Evolutionary conservation across 441 rosid genomes (phyloP).

Genomic region (Erodium chrysanthum): DNA sequence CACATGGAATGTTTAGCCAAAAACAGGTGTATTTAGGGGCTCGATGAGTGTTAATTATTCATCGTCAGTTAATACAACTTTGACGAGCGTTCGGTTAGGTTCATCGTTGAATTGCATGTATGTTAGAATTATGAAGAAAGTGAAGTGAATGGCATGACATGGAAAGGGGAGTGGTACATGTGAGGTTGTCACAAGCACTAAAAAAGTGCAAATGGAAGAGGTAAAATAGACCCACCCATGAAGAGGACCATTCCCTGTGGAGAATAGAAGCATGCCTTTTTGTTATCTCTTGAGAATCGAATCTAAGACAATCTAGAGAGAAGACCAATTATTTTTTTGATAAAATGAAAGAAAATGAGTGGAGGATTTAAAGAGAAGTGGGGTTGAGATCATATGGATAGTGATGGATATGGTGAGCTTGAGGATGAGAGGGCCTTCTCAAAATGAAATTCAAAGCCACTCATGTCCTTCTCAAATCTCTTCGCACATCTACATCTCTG

Average conservation of each 20-base stretch:
- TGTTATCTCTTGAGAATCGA: neutral
- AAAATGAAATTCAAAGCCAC: neutral
- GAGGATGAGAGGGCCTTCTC: neutral
- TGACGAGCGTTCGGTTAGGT: too few relatives aligned
- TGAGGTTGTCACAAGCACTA: constrained; percentile 2
- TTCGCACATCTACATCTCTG: neutral
- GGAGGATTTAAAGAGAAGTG: neutral
- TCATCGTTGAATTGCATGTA: too few relatives aligned
- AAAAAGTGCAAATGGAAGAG: neutral
- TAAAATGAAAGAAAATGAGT: neutral
- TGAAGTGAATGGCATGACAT: neutral
- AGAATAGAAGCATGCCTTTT: neutral
- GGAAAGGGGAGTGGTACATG: neutral
- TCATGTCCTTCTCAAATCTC: neutral
- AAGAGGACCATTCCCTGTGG: constrained; percentile 4
- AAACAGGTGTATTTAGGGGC: neutral
- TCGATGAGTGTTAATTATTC: neutral
- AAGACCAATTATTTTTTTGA: neutral
- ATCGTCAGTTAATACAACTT: too few relatives aligned
- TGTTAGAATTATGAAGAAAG: too few relatives aligned
- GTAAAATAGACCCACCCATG: neutral
- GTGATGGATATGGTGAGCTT: neutral
- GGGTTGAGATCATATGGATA: neutral
- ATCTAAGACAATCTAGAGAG: neutral
- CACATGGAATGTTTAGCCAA: neutral